These are phyloP conservation scores for Aspergillus fructus DNA, from an alignment of 2,329 filamentous ascomycete genomes.

Conservation along the genomic window DNA sequence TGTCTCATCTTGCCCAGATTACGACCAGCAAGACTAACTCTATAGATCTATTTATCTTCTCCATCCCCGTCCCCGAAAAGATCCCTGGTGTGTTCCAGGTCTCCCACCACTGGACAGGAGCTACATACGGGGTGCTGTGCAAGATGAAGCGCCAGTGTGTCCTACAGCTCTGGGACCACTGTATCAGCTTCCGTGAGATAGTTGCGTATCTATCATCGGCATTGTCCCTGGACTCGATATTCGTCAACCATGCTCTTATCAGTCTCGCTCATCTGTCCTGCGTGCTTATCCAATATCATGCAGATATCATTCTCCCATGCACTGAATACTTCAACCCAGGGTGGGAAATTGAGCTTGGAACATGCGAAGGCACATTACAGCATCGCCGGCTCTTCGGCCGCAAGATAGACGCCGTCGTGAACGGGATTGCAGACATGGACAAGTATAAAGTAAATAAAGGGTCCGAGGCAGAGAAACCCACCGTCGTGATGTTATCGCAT, in stretches of 20 bases:
- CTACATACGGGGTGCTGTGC: constrained; percentile 60
- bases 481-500: constrained; percentile 65
- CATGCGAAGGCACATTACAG: constrained; percentile 54
- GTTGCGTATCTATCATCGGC: constrained; percentile 50
- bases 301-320: constrained; percentile 56
- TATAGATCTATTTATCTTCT: constrained; percentile 17
- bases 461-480: constrained; percentile 57
- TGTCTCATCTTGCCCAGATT: no score
- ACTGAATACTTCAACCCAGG: constrained; percentile 63
- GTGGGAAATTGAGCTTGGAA: constrained; percentile 63
- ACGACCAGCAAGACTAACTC: background rate
- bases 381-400: constrained; percentile 57
- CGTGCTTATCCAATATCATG: constrained; percentile 43
- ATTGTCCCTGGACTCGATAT: constrained; percentile 24
- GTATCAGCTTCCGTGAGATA: constrained; percentile 60
- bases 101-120: constrained; percentile 61
- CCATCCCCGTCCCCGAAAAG: constrained; percentile 15
- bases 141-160: constrained; percentile 60
- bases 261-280: constrained; percentile 27
- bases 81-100: constrained; percentile 41
- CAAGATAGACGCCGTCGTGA: constrained; percentile 64
- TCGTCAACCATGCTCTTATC: constrained; percentile 45
- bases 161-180: constrained; percentile 63
- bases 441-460: constrained; percentile 59
- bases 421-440: constrained; percentile 64